These are phyloP conservation scores for Russula olivacea DNA, from an alignment of 768 basidiomycete species.

Conservation along the genomic window DNA sequence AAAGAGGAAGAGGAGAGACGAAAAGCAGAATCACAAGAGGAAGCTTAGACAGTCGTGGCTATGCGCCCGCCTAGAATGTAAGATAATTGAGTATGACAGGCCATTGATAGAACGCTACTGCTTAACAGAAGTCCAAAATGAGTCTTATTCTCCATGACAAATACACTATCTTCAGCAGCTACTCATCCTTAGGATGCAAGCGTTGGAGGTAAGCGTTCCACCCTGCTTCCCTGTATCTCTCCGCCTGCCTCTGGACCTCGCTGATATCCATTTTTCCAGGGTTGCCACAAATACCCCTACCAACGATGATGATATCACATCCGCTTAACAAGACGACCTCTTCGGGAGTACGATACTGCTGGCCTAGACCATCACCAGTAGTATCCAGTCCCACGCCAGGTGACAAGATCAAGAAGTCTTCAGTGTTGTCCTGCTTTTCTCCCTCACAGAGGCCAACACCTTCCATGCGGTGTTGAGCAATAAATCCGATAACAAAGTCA, in stretches of 20 bases:
- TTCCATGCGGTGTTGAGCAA: conserved; percentile 85
- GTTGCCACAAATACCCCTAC: conserved; percentile 85
- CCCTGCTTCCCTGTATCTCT: conserved; percentile 76
- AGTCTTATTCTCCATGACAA: not conserved
- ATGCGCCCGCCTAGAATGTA: not conserved
- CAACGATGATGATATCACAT: conserved; percentile 96
- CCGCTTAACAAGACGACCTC: conserved; percentile 77
- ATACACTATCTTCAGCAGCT: not conserved
- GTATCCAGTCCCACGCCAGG: conserved; percentile 86
- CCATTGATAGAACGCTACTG: not conserved
- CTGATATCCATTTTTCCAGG: conserved; percentile 40
- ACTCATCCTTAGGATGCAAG: not conserved
- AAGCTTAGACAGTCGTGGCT: not conserved
- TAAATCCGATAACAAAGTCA: conserved; percentile 94
- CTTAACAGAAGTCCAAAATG: not conserved
- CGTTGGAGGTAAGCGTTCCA: conserved; percentile 82
- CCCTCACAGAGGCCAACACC: conserved; percentile 41
- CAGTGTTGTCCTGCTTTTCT: conserved; percentile 26
- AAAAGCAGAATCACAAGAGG: conserved; percentile 15
- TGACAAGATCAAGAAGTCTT: conserved; percentile 87
- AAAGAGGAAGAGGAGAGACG: conserved; percentile 39
- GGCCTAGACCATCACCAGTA: conserved; percentile 40
- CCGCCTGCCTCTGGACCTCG: conserved; percentile 62
- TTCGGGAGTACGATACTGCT: conserved; percentile 83
- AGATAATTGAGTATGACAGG: not conserved